Evolutionary conservation across 345 rosid species (phyloP).

Genomic region (Rhodamnia rubescens): DNA sequence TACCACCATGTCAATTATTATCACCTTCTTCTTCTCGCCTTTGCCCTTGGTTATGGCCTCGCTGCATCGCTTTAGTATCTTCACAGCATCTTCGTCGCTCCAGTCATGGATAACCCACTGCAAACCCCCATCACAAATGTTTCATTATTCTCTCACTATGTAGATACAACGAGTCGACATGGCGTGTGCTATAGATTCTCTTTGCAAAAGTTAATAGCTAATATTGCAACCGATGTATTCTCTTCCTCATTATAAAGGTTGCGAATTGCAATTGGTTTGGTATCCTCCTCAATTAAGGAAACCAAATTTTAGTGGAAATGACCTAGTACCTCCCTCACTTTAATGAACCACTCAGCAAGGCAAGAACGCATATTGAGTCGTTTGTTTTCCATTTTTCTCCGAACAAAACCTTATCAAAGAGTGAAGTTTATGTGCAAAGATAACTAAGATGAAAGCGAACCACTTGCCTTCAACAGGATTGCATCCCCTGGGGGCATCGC

Average conservation of each 20-base stretch:
- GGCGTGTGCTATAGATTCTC: background rate
- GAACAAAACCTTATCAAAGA: background rate
- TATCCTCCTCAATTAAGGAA: background rate
- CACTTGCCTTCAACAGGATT: constrained; percentile 12
- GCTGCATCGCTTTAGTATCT: background rate
- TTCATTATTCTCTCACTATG: background rate
- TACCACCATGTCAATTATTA: background rate
- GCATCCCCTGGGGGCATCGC: constrained; percentile 14
- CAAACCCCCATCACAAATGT: background rate
- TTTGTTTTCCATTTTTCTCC: background rate
- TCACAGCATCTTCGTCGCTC: background rate
- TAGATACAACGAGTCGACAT: background rate
- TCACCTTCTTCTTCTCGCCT: background rate
- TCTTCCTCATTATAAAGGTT: background rate
- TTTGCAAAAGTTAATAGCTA: background rate
- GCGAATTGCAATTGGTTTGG: background rate
- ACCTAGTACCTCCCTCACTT: background rate
- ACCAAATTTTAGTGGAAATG: background rate
- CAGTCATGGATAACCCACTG: constrained; percentile 2
- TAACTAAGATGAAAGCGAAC: background rate
- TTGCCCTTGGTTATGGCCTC: background rate
- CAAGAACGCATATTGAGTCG: background rate
- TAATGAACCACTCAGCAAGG: background rate
- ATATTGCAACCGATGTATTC: background rate
- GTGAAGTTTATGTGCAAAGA: background rate